These are phyloP conservation scores for Psophocarpus tetragonolobus DNA, from an alignment of 306 rosid genomes.

Conservation along the genomic window DNA sequence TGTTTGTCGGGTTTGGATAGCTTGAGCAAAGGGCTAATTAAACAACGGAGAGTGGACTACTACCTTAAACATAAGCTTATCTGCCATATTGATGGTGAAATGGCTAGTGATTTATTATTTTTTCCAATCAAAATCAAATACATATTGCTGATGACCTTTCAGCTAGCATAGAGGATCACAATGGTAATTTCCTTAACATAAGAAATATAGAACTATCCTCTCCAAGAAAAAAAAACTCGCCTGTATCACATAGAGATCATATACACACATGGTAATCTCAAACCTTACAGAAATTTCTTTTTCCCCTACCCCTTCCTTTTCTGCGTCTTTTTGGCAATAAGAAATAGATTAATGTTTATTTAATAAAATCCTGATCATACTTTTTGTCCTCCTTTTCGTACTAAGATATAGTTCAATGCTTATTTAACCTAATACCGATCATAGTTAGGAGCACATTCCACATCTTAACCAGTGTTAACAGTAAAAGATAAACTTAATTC, in stretches of 20 bases:
- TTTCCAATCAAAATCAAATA: not conserved
- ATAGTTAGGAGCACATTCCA: not conserved
- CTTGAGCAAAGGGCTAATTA: not conserved
- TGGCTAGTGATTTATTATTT: not conserved
- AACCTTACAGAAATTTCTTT: not conserved
- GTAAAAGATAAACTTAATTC: not conserved
- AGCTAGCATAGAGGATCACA: not conserved
- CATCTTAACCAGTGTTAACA: not conserved
- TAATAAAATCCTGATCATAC: not conserved
- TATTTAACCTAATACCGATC: not conserved
- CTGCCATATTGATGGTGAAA: constrained; percentile 10
- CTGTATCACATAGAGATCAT: not conserved
- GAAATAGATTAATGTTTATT: not conserved
- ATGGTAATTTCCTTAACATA: not conserved
- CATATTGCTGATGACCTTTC: not conserved
- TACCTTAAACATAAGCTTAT: constrained; percentile 21
- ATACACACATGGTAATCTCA: not conserved
- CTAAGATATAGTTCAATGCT: not conserved
- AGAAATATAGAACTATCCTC: not conserved
- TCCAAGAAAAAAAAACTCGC: not conserved
- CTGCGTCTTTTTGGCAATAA: not conserved
- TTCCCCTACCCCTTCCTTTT: not conserved
- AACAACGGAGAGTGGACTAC: constrained; percentile 8
- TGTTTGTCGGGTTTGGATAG: constrained; percentile 21
- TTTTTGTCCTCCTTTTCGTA: not conserved